Percentiles rank a stretch among this genome's conserved stretches.
Conservation (phyloP, 805 yeast genomes). For the Blastobotrys attinorum region DNA sequence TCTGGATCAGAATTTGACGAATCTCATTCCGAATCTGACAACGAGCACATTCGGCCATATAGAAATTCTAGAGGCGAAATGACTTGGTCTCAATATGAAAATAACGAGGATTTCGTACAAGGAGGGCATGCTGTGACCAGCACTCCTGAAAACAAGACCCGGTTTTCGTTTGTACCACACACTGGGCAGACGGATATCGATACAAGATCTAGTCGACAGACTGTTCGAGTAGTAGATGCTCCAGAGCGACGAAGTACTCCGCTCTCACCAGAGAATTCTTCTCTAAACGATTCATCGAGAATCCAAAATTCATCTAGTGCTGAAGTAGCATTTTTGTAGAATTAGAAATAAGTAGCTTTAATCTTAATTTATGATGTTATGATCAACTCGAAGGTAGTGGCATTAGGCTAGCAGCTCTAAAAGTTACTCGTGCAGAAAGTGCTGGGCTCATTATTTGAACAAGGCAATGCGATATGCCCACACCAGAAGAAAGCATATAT, state of each 20-base stretch:
- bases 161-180: neutral
- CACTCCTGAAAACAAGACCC: neutral
- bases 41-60: conserved; percentile 22
- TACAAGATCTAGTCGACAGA: neutral
- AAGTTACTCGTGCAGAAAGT: no score
- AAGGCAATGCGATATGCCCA: no score
- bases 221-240: neutral
- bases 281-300: neutral
- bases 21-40: conserved; percentile 14
- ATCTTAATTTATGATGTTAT: no score
- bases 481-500: no score
- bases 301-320: neutral
- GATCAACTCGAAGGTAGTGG: no score
- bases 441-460: no score
- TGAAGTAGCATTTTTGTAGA: neutral
- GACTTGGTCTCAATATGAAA: conserved; percentile 17
- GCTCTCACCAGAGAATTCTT: neutral
- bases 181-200: no score
- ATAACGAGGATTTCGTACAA: neutral
- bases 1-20: conserved; percentile 15
- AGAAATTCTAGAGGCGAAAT: conserved; percentile 29
- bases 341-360: no score
- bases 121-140: no score
- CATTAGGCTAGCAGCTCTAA: no score
- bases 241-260: neutral